A percentile compares a stretch with the other conserved stretches of the same genome.
Conservation (phyloP, 352 stramenopile genomes). For the Thalassiosira ordinaria region DNA sequence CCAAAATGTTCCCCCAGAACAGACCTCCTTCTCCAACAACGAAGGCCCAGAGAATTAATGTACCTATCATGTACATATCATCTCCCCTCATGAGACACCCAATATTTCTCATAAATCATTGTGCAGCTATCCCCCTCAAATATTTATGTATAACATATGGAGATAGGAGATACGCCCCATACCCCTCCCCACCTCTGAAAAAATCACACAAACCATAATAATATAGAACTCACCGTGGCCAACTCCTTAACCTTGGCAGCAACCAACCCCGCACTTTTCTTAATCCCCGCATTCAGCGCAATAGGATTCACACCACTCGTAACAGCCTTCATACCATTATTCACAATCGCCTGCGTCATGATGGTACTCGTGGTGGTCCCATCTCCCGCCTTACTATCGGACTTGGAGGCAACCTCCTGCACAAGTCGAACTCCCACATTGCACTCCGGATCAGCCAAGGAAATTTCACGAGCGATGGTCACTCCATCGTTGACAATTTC, state of each 20-base stretch:
- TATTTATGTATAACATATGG: too few species aligned
- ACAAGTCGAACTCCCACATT: constrained; percentile 89
- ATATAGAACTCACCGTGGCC: constrained; percentile 70
- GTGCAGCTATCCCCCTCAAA: too few species aligned
- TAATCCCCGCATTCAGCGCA: constrained; percentile 86
- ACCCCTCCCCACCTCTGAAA: too few species aligned
- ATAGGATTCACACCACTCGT: constrained; percentile 88
- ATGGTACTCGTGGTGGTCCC: constrained; percentile 90
- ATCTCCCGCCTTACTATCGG: constrained; percentile 88
- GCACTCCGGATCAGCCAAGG: constrained; percentile 84
- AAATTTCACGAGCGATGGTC: constrained; percentile 89
- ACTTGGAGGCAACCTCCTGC: constrained; percentile 89
- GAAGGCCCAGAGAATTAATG: too few species aligned
- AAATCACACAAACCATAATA: neutral
- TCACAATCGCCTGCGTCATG: constrained; percentile 89
- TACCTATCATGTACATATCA: too few species aligned
- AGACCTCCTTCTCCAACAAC: too few species aligned
- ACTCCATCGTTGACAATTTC: constrained; percentile 91
- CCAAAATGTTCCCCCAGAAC: too few species aligned
- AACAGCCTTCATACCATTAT: constrained; percentile 87
- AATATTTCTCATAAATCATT: too few species aligned
- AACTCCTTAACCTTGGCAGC: constrained; percentile 83
- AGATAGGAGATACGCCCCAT: too few species aligned
- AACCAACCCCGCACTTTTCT: constrained; percentile 80
- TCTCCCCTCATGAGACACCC: too few species aligned